Conservation (phyloP, 306 rosid species). For the Prosopis cineraria region DNA sequence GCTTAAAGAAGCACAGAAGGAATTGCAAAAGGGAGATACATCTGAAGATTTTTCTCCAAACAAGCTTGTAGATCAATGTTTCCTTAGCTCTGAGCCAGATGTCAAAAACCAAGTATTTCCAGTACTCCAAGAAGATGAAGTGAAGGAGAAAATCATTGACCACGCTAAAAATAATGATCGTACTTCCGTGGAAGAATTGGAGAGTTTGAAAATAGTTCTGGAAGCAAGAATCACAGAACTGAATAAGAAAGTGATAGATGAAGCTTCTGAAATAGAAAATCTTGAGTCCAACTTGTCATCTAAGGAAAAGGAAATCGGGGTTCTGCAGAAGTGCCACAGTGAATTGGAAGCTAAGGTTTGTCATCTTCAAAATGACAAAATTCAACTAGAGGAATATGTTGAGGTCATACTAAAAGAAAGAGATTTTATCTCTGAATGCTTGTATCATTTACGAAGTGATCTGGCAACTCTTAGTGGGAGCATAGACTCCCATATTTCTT, state of each 20-base stretch:
- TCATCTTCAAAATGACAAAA: constrained; percentile 47
- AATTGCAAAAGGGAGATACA: constrained; percentile 37
- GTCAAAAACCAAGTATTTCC: constrained; percentile 43
- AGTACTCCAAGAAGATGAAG: constrained; percentile 40
- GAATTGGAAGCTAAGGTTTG: constrained; percentile 48
- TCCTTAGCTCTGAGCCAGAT: constrained; percentile 56
- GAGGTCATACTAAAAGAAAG: constrained; percentile 37
- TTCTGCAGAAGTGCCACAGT: constrained; percentile 37
- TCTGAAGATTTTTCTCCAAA: constrained; percentile 40
- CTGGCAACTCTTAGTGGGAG: constrained; percentile 21
- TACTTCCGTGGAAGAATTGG: constrained; percentile 38
- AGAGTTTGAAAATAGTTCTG: constrained; percentile 40
- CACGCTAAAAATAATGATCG: constrained; percentile 34
- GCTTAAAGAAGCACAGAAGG: constrained; percentile 73
- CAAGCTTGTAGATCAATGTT: constrained; percentile 42
- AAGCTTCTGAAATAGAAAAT: constrained; percentile 40
- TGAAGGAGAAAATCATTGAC: constrained; percentile 31
- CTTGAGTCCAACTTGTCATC: constrained; percentile 45
- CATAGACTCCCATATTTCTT: constrained; percentile 31
- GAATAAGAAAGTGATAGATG: constrained; percentile 35
- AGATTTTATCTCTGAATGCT: constrained; percentile 24
- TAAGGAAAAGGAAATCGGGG: constrained; percentile 46
- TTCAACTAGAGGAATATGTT: constrained; percentile 44
- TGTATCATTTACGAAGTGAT: constrained; percentile 32
- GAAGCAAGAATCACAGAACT: constrained; percentile 44